Conservation (phyloP, 371 early-diverging fungal species). For the Mucor irregularis region DNA sequence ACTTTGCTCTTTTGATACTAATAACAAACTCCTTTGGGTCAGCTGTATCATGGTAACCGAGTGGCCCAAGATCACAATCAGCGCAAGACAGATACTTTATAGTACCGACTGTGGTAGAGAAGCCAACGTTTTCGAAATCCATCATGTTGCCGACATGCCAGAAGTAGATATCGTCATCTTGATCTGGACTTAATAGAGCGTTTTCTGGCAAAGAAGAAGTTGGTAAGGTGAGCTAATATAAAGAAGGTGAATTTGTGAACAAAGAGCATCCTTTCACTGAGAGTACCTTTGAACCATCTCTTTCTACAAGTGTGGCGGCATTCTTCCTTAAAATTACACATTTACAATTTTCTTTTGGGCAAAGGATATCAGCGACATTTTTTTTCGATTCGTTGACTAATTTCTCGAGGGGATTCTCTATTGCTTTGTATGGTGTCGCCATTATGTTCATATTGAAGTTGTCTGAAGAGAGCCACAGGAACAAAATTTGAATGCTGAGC, state of each 20-base stretch:
- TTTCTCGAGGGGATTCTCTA: slow-evolving; percentile 22
- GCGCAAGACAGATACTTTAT: slow-evolving; percentile 77
- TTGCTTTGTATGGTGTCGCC: slow-evolving; percentile 12
- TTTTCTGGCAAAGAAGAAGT: slow-evolving; percentile 22
- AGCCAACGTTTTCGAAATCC: slow-evolving; percentile 80
- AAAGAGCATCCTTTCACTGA: background rate
- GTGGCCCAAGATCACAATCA: slow-evolving; percentile 80
- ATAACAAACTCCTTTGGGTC: slow-evolving; percentile 53
- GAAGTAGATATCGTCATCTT: slow-evolving; percentile 34
- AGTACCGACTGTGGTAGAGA: slow-evolving; percentile 61
- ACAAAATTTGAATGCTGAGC: background rate
- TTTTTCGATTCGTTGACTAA: slow-evolving; percentile 28
- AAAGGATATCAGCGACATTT: slow-evolving; percentile 39
- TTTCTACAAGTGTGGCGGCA: slow-evolving; percentile 36
- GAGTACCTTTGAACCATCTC: slow-evolving; percentile 41
- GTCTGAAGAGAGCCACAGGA: background rate
- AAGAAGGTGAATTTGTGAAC: background rate
- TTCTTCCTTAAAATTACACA: slow-evolving; percentile 43
- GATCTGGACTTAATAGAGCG: slow-evolving; percentile 5
- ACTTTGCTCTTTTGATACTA: slow-evolving; percentile 53
- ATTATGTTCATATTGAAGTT: background rate
- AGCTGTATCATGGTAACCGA: slow-evolving; percentile 65
- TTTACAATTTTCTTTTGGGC: slow-evolving; percentile 41
- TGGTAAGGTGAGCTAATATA: slow-evolving; percentile 29
- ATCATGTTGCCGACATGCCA: slow-evolving; percentile 70